phyloP scores from a whole-genome alignment of 106 monocot species.

The Acorus calamus region DNA sequence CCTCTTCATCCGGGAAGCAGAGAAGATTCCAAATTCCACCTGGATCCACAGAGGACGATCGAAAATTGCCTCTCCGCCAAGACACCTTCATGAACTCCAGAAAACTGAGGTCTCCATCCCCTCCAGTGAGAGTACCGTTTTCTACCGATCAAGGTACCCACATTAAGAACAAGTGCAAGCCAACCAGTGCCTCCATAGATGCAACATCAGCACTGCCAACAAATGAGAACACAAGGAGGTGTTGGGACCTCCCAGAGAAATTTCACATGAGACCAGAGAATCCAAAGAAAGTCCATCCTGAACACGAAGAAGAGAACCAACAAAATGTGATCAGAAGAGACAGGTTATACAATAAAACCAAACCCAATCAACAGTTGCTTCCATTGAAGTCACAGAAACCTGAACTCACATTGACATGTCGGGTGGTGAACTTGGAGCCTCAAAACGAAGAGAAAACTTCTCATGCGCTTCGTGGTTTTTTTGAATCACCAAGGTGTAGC shows the following conservation, averaged over 20 bases:
- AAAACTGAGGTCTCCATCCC: conserved; percentile 23
- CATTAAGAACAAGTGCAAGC: conserved; percentile 15
- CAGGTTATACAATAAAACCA: conserved; percentile 1
- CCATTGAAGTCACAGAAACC: no score
- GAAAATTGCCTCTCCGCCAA: conserved; percentile 13
- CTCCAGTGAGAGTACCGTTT: conserved; percentile 17
- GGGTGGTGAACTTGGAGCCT: no score
- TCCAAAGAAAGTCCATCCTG: conserved; percentile 12
- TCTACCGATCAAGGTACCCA: conserved; percentile 19
- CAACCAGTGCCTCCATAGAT: background rate
- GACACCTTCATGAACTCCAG: conserved; percentile 4
- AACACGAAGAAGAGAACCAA: conserved; percentile 12
- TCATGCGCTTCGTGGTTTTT: no score
- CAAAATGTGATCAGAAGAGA: background rate
- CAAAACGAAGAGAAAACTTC: no score
- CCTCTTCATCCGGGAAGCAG: conserved; percentile 33
- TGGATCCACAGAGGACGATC: conserved; percentile 5
- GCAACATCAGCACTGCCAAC: conserved; percentile 1
- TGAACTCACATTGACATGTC: no score
- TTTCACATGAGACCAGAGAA: background rate
- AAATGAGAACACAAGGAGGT: conserved; percentile 9
- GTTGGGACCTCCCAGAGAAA: conserved; percentile 9
- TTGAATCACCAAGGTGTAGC: no score
- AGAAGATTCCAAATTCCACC: conserved; percentile 20
- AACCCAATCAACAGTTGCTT: background rate